Evolutionary conservation across 768 basidiomycete species (phyloP), one percentile per base, ranked within the genome.

Genomic region (Serendipita indica): DNA sequence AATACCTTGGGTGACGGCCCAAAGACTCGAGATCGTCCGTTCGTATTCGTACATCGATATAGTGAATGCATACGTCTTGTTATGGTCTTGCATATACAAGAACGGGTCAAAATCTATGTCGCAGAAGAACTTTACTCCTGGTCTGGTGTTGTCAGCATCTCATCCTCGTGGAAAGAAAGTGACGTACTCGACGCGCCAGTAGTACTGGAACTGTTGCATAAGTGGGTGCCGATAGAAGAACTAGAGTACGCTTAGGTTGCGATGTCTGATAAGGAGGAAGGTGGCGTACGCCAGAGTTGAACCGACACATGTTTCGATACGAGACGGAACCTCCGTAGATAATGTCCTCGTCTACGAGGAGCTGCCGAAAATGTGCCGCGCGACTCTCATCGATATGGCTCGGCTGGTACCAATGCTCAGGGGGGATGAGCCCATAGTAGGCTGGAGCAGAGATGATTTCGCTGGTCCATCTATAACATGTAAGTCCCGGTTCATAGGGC

Each of bases 251-350:
- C 32, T 4, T n/a, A 54, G 7, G n/a, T 39, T 3, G 46, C 20
- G 58, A 59, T 35, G 59, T 46, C 10, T 4, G 56, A 28, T 22
- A 41, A 27, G 32, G 0, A 62, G 13, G 35, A 59, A 6, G 41
- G 12, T 32, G 3, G 72, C 82, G 63, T 69, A 89, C 88, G 32
- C 89, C 90, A 52, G 88, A 91, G 71, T 93, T 90, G 71, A 83
- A 97, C 10, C 93, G 81, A 70, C 93, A 96, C 93, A 96, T 94
- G 64, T 94, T 91, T 37, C 92, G 81, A 66, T 96, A 54, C 49
- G 49, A 33, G n/a, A 54, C 49, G 10, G 49, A 54, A 33, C n/a
- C 82, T 70, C 81, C 83, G 57, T 84, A 84, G 34, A 84, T 82
- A 34, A 85, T 81, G 58, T 73, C 72, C 25, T 81, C 69, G 60